Evolutionary conservation across 441 rosid species (phyloP), one percentile per base, ranked within the genome.

Genomic region (Gossypium trilobum): DNA sequence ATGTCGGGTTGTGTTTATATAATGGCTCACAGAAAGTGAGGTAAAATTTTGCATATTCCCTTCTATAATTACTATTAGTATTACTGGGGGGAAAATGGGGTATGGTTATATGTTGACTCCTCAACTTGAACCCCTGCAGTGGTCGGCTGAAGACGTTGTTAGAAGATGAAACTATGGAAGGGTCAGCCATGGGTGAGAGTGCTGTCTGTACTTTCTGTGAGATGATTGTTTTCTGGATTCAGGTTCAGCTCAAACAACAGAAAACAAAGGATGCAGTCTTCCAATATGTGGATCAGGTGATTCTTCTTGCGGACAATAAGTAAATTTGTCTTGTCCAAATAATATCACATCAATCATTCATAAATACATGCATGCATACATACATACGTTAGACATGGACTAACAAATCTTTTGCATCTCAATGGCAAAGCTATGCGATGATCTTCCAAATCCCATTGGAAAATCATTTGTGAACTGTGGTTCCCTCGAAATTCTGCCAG

Each of bases 151-250:
- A 79, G 75, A 81, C 73, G 4, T 27, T 36, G 55, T 73, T 75
- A 50, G 65, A 70, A 48, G 74, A 72, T 23, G 65, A 50, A 60
- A 71, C 72, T 1, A 33, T 10, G 13, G 46, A 54, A 4, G 77
- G 75, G 13, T 63, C 78, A 17, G 27, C 73, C 1, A 22, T 70
- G 6, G 70, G 76, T 13, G 83, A 82, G 67, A 76, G 69, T 66
- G 63, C 79, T 3, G 3, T 74, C 5, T 85, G 92, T 61, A 76
- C 87, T 62, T 78, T 86, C 71, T 85, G 87, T 48, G 87, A 85
- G 82, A 88, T 84, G 86, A 75, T 85, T 20, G 81, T 82, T 58
- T 85, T 81, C 72, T 83, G 92, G 89, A 69, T 85, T 71, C 89
- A 88, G 77, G 75, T 85, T 74, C 87, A 86, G 78, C 83, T 86